Percentiles rank a stretch among this genome's conserved stretches.
phyloP scores from a whole-genome alignment of 306 rosid species.

The Pterocarpus macrocarpus region DNA sequence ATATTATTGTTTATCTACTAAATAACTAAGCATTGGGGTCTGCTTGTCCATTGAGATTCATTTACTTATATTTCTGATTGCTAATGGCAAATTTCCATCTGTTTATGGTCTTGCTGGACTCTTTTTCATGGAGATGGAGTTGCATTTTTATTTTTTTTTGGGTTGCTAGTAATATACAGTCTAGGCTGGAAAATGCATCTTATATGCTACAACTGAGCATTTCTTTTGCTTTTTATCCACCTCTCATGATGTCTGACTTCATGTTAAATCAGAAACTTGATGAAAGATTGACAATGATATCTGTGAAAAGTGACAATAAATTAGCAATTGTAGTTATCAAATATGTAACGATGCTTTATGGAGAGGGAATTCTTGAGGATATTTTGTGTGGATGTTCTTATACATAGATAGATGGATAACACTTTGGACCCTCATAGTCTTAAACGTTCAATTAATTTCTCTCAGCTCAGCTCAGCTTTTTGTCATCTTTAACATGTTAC shows the following conservation, averaged over 20 bases:
- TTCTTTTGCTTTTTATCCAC: constrained; percentile 4
- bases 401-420: constrained; percentile 20
- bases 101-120: background rate
- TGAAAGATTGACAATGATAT: no score
- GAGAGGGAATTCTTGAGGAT: constrained; percentile 1
- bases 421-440: constrained; percentile 17
- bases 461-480: background rate
- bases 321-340: background rate
- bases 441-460: background rate
- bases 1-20: constrained; percentile 25
- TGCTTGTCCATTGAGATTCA: constrained; percentile 21
- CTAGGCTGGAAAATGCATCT: background rate
- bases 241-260: background rate
- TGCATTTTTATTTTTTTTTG: background rate
- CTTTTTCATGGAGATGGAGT: constrained; percentile 1
- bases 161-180: constrained; percentile 27
- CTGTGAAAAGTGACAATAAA: constrained; percentile 10
- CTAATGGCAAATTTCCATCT: constrained; percentile 11
- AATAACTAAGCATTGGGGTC: background rate
- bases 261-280: background rate
- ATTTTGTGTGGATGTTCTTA: constrained; percentile 8
- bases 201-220: constrained; percentile 8
- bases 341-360: constrained; percentile 21
- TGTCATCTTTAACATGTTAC: background rate
- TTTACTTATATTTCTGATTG: constrained; percentile 10